Conservation (phyloP, 352 stramenopile species). For the Pilasporangium apinafurcum region DNA sequence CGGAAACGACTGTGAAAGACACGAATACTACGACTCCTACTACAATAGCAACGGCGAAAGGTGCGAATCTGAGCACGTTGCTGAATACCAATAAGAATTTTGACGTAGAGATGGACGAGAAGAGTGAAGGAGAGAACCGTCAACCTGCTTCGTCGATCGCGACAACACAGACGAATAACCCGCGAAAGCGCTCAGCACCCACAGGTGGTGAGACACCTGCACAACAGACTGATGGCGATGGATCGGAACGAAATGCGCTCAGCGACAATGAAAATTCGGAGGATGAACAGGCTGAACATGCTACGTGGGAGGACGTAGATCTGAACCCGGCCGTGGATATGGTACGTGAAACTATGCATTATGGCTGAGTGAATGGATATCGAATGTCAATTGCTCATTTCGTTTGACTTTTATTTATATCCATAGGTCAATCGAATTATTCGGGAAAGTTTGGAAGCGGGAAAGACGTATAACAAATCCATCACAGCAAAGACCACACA, state of each 20-base stretch:
- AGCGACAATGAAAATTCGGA: constrained; percentile 83
- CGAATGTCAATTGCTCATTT: background rate
- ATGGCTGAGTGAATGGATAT: background rate
- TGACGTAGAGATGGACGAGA: constrained; percentile 21
- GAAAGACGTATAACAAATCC: constrained; percentile 84
- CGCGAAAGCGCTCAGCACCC: background rate
- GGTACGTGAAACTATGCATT: too few species aligned
- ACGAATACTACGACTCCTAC: too few species aligned
- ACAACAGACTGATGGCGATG: constrained; percentile 23
- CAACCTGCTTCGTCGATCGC: background rate
- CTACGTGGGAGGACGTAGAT: constrained; percentile 74
- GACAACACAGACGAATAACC: too few species aligned
- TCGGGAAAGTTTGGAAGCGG: constrained; percentile 64
- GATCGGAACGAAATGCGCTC: constrained; percentile 21
- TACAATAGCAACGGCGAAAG: background rate
- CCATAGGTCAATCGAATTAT: constrained; percentile 49
- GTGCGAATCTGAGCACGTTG: constrained; percentile 26
- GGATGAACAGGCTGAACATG: constrained; percentile 73
- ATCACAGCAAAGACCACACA: constrained; percentile 79
- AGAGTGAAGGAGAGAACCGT: constrained; percentile 5
- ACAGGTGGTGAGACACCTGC: constrained; percentile 10
- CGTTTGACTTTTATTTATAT: background rate
- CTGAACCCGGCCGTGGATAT: constrained; percentile 78
- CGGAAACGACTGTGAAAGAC: too few species aligned
- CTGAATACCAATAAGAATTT: constrained; percentile 26